Evolutionary conservation across 768 basidiomycete genomes (phyloP).

Genomic region (Daedaleopsis nitida): DNA sequence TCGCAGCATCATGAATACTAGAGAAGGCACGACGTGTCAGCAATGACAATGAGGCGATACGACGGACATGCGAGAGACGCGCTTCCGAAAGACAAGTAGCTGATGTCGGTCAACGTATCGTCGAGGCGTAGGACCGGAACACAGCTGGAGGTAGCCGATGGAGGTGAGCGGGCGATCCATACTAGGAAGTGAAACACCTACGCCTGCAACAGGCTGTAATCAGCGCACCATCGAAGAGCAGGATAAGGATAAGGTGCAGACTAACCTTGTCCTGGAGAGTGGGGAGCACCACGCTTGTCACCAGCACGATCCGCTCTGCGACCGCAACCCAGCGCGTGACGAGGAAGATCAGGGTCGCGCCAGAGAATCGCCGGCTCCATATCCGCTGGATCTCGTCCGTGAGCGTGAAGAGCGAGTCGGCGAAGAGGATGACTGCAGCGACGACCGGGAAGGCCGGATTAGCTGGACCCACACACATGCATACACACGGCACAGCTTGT

Average conservation of each 20-base stretch:
- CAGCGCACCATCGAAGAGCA: not conserved
- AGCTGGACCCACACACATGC: too few species aligned
- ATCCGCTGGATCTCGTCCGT: conserved; percentile 19
- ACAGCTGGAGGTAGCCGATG: conserved; percentile 6
- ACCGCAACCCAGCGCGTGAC: conserved; percentile 19
- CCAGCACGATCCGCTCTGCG: conserved; percentile 18
- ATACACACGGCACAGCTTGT: too few species aligned
- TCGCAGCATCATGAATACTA: conserved; percentile 22
- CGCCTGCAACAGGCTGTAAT: conserved; percentile 4
- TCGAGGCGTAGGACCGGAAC: conserved; percentile 21
- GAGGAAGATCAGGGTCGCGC: conserved; percentile 17
- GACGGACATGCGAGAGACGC: not conserved
- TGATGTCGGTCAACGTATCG: conserved; percentile 21
- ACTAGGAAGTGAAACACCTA: not conserved
- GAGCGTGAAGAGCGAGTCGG: conserved; percentile 15
- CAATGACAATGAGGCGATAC: not conserved
- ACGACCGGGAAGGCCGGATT: not conserved
- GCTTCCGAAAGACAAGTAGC: conserved; percentile 22
- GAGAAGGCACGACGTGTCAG: not conserved
- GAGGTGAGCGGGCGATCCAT: not conserved
- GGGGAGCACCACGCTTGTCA: conserved; percentile 18
- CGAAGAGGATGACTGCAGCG: conserved; percentile 10
- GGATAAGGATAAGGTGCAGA: not conserved
- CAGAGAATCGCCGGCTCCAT: conserved; percentile 19
- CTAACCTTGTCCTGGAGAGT: conserved; percentile 15